Percentiles rank a stretch among this genome's conserved stretches.
These are phyloP conservation scores for Ascocoryne sarcoides DNA, from an alignment of 2,329 filamentous ascomycete species.

Conservation along the genomic window DNA sequence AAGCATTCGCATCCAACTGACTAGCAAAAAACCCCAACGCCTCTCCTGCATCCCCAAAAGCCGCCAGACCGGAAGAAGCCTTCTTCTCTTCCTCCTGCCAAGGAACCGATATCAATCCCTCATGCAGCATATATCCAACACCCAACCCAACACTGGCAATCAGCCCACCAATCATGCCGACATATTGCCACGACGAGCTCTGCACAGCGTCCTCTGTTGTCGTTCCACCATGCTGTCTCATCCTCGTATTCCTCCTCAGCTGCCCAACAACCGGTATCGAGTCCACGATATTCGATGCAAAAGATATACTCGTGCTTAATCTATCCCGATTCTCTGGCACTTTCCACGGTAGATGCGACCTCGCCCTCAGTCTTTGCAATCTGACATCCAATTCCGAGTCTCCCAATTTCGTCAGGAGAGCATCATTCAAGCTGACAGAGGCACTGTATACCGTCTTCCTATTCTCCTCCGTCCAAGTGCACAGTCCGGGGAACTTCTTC, in stretches of 20 bases:
- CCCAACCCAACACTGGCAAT: constrained; percentile 25
- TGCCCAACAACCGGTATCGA: constrained; percentile 24
- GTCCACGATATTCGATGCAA: constrained; percentile 23
- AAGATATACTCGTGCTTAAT: constrained; percentile 20
- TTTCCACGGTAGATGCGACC: constrained; percentile 25
- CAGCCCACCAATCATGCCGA: constrained; percentile 19
- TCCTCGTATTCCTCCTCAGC: constrained; percentile 21
- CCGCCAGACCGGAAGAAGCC: constrained; percentile 10
- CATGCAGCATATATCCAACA: constrained; percentile 27
- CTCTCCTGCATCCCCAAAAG: constrained; percentile 24
- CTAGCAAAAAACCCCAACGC: constrained; percentile 19
- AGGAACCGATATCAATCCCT: constrained; percentile 24
- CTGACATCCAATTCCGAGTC: constrained; percentile 7
- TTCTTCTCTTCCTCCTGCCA: constrained; percentile 6
- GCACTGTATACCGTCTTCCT: constrained; percentile 31
- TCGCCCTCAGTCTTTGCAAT: constrained; percentile 6
- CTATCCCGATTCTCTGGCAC: constrained; percentile 21
- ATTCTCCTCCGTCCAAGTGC: constrained; percentile 36
- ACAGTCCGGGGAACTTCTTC: constrained; percentile 37
- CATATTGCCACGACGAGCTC: constrained; percentile 16
- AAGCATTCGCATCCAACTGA: constrained; percentile 13
- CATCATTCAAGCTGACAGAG: constrained; percentile 21
- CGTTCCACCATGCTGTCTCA: constrained; percentile 19
- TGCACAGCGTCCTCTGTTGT: constrained; percentile 15
- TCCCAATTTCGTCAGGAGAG: constrained; percentile 12